Evolutionary conservation across 2,329 filamentous ascomycete species (phyloP).

Genomic region (Phialophora macrospora): DNA sequence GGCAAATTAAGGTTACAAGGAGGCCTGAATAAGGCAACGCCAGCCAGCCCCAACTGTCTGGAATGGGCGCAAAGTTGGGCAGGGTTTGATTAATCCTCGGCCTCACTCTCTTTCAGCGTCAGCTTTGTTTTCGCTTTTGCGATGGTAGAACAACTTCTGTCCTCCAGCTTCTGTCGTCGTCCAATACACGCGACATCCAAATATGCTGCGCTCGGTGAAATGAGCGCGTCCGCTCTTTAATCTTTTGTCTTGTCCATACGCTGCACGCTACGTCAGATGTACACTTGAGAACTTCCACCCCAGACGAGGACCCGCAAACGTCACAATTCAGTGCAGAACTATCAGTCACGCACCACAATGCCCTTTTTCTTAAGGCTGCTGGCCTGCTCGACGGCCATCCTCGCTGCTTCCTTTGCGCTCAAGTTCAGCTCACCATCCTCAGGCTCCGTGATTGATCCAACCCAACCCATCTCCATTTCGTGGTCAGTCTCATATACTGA

Average conservation of each 20-base stretch:
- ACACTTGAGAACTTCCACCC: background rate
- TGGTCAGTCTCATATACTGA: slow-evolving; percentile 43
- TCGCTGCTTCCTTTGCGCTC: slow-evolving; percentile 18
- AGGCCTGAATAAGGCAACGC: background rate
- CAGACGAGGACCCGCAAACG: background rate
- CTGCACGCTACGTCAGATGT: background rate
- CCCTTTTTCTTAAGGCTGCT: background rate
- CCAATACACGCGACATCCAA: background rate
- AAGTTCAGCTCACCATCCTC: slow-evolving; percentile 30
- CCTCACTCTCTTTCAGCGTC: no score
- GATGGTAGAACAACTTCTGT: no score
- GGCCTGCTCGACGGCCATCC: slow-evolving; percentile 15
- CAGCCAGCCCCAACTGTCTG: background rate
- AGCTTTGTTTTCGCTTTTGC: no score
- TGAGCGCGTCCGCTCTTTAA: slow-evolving; percentile 20
- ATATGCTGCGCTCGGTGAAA: slow-evolving; percentile 10
- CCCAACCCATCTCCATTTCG: slow-evolving; percentile 35
- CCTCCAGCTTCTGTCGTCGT: no score
- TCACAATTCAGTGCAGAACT: no score
- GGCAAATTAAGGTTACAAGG: background rate
- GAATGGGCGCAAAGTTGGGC: background rate
- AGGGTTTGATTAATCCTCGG: slow-evolving; percentile 1
- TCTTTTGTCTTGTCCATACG: background rate
- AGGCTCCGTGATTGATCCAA: slow-evolving; percentile 25
- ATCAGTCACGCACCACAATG: slow-evolving; percentile 2